These are phyloP conservation scores for Pseudogymnoascus sp. DNA, from an alignment of 2,329 filamentous ascomycete genomes.

Conservation along the genomic window DNA sequence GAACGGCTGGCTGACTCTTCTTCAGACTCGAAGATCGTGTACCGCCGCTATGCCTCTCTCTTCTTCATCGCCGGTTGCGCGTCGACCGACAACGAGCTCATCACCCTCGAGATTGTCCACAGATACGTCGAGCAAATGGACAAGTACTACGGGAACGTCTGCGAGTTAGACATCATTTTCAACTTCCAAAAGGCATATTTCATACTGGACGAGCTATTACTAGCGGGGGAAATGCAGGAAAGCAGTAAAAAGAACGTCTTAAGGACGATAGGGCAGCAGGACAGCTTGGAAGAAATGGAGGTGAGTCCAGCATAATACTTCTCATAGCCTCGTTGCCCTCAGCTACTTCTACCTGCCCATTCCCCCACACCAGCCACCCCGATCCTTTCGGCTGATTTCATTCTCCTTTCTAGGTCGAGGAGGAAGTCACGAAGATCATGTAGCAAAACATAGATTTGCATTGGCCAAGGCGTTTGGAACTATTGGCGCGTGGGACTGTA, in stretches of 20 bases:
- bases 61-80: constrained; percentile 98
- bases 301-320: constrained; percentile 43
- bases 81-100: constrained; percentile 96
- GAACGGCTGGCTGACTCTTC: background rate
- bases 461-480: constrained; percentile 3
- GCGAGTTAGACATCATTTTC: constrained; percentile 99
- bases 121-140: constrained; percentile 99
- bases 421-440: constrained; percentile 33
- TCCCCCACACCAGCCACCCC: constrained; percentile 46
- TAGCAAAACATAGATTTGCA: constrained; percentile 14
- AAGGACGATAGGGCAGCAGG: constrained; percentile 91
- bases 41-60: constrained; percentile 94
- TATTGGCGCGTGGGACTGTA: background rate
- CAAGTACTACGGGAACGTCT: constrained; percentile 99
- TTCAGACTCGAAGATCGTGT: constrained; percentile 76
- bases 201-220: constrained; percentile 89
- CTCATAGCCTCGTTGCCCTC: background rate
- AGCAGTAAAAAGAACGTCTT: constrained; percentile 99
- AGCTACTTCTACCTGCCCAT: constrained; percentile 26
- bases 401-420: constrained; percentile 26
- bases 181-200: constrained; percentile 99
- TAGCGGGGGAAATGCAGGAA: constrained; percentile 95
- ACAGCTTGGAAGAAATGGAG: constrained; percentile 98
- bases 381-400: constrained; percentile 23
- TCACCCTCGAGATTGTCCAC: constrained; percentile 96